Evolutionary conservation across 768 basidiomycete genomes (phyloP).

Genomic region (Sistotremastrum niveocremeum): DNA sequence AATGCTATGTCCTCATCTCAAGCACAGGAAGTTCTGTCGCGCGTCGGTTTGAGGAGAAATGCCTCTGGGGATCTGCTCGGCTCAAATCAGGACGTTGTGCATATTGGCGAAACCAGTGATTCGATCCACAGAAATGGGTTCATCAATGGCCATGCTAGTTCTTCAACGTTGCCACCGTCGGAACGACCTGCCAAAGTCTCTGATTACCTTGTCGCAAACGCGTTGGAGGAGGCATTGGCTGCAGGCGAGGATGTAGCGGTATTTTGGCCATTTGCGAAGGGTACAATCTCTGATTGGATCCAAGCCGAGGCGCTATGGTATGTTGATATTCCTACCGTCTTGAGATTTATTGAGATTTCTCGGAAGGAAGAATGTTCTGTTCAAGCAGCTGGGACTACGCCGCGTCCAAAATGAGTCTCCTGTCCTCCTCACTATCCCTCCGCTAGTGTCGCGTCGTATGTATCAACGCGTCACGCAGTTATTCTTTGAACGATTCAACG

Average conservation of each 20-base stretch:
- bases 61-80: constrained; percentile 4
- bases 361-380: constrained; percentile 73
- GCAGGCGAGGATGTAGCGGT: constrained; percentile 59
- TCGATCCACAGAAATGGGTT: constrained; percentile 9
- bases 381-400: constrained; percentile 57
- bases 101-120: constrained; percentile 12
- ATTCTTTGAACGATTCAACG: constrained; percentile 89
- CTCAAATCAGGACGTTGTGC: constrained; percentile 22
- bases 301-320: constrained; percentile 88
- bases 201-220: constrained; percentile 72
- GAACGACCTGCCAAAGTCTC: constrained; percentile 40
- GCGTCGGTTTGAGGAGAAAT: constrained; percentile 55
- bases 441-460: constrained; percentile 49
- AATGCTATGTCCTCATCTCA: background rate
- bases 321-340: constrained; percentile 14
- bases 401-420: constrained; percentile 84
- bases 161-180: constrained; percentile 34
- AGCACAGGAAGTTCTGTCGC: constrained; percentile 59
- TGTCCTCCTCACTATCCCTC: constrained; percentile 56
- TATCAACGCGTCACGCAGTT: constrained; percentile 68
- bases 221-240: constrained; percentile 67
- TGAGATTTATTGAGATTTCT: background rate
- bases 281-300: constrained; percentile 60
- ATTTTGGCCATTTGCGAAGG: constrained; percentile 75
- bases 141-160: constrained; percentile 25